A percentile compares a stretch with the other conserved stretches of the same genome.
Conservation (phyloP, 371 early-diverging fungal species). For the Haplosporangium sp. region DNA sequence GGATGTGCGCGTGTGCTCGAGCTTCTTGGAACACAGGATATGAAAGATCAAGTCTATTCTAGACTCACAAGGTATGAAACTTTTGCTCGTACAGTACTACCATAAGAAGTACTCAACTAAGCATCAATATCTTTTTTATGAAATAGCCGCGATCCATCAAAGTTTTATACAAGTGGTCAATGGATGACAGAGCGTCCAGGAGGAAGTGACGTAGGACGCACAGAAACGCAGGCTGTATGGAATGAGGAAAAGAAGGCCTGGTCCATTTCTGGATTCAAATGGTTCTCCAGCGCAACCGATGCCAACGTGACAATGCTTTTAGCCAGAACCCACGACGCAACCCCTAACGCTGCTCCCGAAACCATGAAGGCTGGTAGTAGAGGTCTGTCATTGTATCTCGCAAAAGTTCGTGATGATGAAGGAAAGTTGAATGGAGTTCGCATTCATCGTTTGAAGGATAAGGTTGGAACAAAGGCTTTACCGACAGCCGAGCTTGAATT, state of each 20-base stretch:
- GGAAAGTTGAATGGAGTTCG: slow-evolving; percentile 71
- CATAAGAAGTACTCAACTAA: background rate
- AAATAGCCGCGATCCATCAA: slow-evolving; percentile 65
- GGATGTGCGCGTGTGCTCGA: slow-evolving; percentile 75
- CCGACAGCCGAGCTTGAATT: slow-evolving; percentile 80
- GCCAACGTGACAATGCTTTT: slow-evolving; percentile 74
- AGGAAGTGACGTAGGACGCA: slow-evolving; percentile 70
- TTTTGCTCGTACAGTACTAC: background rate
- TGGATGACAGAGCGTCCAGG: slow-evolving; percentile 86
- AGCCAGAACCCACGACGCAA: slow-evolving; percentile 67
- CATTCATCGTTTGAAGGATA: slow-evolving; percentile 75
- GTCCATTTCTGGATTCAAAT: slow-evolving; percentile 75
- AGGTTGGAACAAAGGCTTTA: slow-evolving; percentile 75
- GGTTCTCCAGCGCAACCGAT: slow-evolving; percentile 80
- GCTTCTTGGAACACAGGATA: slow-evolving; percentile 61
- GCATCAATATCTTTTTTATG: background rate
- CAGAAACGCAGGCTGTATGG: slow-evolving; percentile 69
- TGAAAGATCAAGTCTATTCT: slow-evolving; percentile 60
- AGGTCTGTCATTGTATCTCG: slow-evolving; percentile 72
- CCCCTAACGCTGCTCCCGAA: slow-evolving; percentile 25
- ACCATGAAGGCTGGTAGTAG: slow-evolving; percentile 59
- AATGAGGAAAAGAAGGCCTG: slow-evolving; percentile 59
- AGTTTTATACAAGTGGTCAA: slow-evolving; percentile 75
- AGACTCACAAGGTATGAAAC: slow-evolving; percentile 52
- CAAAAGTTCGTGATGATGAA: slow-evolving; percentile 65